Conservation (phyloP, 2,329 filamentous ascomycete genomes). For the Colletotrichum tanaceti region DNA sequence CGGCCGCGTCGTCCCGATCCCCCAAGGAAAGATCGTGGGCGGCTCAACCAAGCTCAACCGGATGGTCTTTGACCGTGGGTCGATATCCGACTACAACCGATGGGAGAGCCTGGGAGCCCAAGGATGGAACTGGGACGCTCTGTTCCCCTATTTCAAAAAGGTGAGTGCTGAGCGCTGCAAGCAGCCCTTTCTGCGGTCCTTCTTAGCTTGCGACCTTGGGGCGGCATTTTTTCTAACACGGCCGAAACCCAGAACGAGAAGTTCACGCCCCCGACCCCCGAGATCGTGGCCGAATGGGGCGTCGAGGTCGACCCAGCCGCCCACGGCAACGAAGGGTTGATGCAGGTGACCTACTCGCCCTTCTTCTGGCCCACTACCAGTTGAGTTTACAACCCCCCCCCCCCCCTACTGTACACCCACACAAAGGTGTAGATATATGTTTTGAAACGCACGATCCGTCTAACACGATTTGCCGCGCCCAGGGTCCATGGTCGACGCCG, state of each 20-base stretch:
- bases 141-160: constrained; percentile 50
- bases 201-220: too few species aligned
- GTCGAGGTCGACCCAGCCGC: constrained; percentile 45
- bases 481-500: constrained; percentile 42
- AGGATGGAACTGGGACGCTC: constrained; percentile 52
- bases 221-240: background rate
- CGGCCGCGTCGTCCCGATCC: constrained; percentile 27
- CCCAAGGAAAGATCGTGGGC: constrained; percentile 43
- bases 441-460: background rate
- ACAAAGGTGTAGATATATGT: too few species aligned
- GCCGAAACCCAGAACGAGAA: constrained; percentile 21
- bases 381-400: constrained; percentile 21
- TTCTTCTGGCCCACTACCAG: constrained; percentile 49
- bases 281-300: constrained; percentile 44
- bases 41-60: constrained; percentile 49
- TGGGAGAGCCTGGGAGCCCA: constrained; percentile 53
- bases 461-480: background rate
- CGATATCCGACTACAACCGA: constrained; percentile 47
- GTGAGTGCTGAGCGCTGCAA: constrained; percentile 32
- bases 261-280: constrained; percentile 44
- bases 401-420: too few species aligned
- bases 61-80: constrained; percentile 49
- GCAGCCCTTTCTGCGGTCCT: too few species aligned
- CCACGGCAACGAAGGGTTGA: constrained; percentile 45
- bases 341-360: constrained; percentile 47